phyloP scores from a whole-genome alignment of 1,284 basidiomycete species.

The Microbotryomycetes sp. region DNA sequence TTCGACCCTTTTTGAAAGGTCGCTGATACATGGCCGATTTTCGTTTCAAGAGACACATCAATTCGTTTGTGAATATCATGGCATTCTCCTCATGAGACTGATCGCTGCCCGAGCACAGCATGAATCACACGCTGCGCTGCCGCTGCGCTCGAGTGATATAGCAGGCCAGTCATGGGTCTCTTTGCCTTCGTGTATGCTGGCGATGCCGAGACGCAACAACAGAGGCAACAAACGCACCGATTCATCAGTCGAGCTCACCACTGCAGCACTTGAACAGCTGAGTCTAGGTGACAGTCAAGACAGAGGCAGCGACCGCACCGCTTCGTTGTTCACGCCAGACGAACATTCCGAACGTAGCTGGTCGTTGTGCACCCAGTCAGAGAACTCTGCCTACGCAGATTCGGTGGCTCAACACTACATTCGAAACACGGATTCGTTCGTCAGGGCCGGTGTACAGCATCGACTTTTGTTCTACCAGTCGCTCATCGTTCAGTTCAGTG shows the following conservation, averaged over 20 bases:
- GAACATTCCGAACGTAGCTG: background rate
- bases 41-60: too few relatives aligned
- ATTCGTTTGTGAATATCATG: too few relatives aligned
- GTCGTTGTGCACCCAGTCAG: background rate
- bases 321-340: background rate
- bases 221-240: background rate
- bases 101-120: too few relatives aligned
- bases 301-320: background rate
- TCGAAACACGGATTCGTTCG: background rate
- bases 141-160: too few relatives aligned
- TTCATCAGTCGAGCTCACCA: background rate
- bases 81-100: too few relatives aligned
- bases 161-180: too few relatives aligned
- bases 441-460: background rate
- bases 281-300: background rate
- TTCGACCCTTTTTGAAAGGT: too few relatives aligned
- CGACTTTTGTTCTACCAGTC: constrained; percentile 7
- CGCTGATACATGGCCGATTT: too few relatives aligned
- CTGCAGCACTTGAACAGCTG: background rate
- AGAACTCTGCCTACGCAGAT: background rate
- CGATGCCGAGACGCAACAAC: background rate
- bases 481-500: constrained; percentile 2
- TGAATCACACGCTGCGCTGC: too few relatives aligned
- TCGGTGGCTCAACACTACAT: background rate
- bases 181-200: too few relatives aligned